Base-by-base conservation (phyloP, 2,329 filamentous ascomycete species). In the Hypomyces perniciosus region DNA sequence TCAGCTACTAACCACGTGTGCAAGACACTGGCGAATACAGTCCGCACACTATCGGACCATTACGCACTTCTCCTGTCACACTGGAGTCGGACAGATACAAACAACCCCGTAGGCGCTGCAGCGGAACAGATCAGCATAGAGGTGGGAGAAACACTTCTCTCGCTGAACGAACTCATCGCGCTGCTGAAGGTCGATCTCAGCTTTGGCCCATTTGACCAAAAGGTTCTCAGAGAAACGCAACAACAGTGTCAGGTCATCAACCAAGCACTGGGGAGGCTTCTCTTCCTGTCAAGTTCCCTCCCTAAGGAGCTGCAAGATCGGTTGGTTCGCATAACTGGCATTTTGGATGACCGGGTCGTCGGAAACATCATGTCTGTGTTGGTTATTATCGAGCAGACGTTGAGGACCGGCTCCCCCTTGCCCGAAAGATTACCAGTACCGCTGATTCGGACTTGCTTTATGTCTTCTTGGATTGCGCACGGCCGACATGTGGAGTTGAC, bases 291-390 rank as follows among this genome's bases (percentile, higher is more conserved):
- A 54, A 63, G 55, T 34, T 68, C 44, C 20, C 57, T 79, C 0
- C 70, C 76, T 0, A 58, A 61, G 2, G 57, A 69, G 1, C 63
- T 75, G 2, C 74, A 74, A 39, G 56, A 60, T 2, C 68, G 72
- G 0, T 63, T 79, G 0, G 61, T 66, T 0, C 62, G 56, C 1
- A 59, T 63, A 1, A 63, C 65, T 0, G 74, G 75, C 1, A 59
- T 76, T 1, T 57, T 71, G 1, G 70, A 75, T 30, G 68, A 76
- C 12, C 61, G 64, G 1, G 64, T 63, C n/a, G 71, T 79, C 8
- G 74, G 71, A 4, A 75, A 77, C 29, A 55, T 76, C 46, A 79
- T 78, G 76, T 72, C 73, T 1, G 73, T 78, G 2, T 57, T 79
- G 1, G 64, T 62, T 1, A 67, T 78, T 3, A 59, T 75, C 6